Base-by-base conservation (phyloP, 108 stramenopile species). In the Cyclotella kingstonii region DNA sequence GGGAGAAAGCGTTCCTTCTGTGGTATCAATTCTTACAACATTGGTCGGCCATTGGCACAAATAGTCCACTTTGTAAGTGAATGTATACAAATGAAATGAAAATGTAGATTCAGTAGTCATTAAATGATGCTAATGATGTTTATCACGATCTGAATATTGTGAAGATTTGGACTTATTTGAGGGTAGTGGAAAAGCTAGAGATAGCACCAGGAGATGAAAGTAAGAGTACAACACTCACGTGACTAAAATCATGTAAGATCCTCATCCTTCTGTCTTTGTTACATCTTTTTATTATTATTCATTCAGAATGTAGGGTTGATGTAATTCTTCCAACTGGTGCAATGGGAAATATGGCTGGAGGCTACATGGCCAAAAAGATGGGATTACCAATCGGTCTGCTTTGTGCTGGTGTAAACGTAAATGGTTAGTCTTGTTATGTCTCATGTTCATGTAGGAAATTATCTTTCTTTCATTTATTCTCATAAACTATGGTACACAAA, bases 251-350 rank as follows among this genome's bases (percentile, higher is more conserved):
- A n/a, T n/a, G n/a, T n/a, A n/a, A n/a, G n/a, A n/a, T n/a, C 11
- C 36, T 38, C 11, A n/a, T 33, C 23, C 19, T 34, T 8, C 43
- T 64, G 15, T 62, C 26, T 26, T 30, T 60, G 4, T 0, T 12
- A 29, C 18, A 28, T 25, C 26, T n/a, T 11, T 21, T 69, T 22
- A n/a, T 53, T 68, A 12, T n/a, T n/a, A n/a, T n/a, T n/a, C n/a
- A n/a, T n/a, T 11, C 52, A 63, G 62, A 54, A 28, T 52, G 65
- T 42, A 42, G 28, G 30, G 55, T 92, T 40, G 87, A 95, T 54
- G 46, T 95, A 46, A 78, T 91, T 6, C 52, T 95, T 33, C 94
- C 94, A 7, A 92, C 91, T 4, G 91, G 94, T n/a, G 94, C 94
- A 54, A 91, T 95, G 89, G 94, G 94, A 3, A 95, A 95, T 49